Conservation (phyloP, 2,329 filamentous ascomycete species). For the Penicillium sp. region DNA sequence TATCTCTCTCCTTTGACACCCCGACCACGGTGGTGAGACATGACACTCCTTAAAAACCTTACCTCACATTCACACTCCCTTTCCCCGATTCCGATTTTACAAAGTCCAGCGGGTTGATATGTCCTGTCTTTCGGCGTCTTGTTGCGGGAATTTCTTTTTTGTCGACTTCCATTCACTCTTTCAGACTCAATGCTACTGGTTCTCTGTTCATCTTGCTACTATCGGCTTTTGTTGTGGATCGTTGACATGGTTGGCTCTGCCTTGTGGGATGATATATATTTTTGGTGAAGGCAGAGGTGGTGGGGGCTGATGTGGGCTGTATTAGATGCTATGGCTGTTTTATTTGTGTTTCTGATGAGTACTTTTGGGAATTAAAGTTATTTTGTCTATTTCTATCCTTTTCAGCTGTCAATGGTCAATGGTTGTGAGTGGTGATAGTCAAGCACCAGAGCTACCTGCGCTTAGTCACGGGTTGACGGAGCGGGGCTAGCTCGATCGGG, state of each 20-base stretch:
- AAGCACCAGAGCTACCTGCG: neutral
- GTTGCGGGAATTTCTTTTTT: conserved; percentile 14
- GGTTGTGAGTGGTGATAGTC: neutral
- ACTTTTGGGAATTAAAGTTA: conserved; percentile 18
- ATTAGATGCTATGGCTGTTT: conserved; percentile 14
- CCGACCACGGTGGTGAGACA: conserved; percentile 10
- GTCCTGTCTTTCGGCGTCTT: conserved; percentile 21
- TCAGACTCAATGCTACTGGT: conserved; percentile 22
- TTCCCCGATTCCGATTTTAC: conserved; percentile 20
- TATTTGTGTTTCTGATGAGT: conserved; percentile 12
- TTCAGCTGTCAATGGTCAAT: neutral
- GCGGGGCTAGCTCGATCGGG: neutral
- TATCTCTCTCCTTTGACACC: conserved; percentile 2
- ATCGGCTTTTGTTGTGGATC: conserved; percentile 4
- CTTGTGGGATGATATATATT: conserved; percentile 16
- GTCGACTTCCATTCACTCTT: conserved; percentile 21
- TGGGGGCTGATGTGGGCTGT: conserved; percentile 8
- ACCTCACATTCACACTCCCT: conserved; percentile 19
- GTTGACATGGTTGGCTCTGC: neutral
- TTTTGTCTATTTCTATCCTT: neutral
- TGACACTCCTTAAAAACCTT: conserved; percentile 20
- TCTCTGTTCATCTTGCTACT: conserved; percentile 13
- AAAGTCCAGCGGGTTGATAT: conserved; percentile 28
- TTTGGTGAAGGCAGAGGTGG: conserved; percentile 2
- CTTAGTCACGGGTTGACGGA: neutral